Conservation (phyloP, 176 grass and related monocot species). For the Bromus sterilis region DNA sequence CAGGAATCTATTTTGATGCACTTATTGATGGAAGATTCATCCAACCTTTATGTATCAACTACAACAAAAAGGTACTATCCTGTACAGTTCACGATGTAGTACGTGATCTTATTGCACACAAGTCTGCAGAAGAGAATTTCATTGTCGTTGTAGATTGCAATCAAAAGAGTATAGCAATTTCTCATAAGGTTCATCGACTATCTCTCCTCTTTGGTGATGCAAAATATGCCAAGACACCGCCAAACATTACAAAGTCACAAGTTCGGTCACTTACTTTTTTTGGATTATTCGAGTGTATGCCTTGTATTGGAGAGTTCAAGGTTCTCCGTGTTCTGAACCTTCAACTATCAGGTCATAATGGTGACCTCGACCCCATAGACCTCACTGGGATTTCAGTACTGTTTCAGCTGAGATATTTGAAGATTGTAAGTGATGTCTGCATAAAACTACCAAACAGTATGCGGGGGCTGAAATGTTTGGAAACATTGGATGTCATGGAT, state of each 20-base stretch:
- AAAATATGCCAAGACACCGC: not conserved
- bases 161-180: not conserved
- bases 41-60: not conserved
- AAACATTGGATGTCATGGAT: not conserved
- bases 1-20: not conserved
- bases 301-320: not conserved
- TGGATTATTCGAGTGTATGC: not conserved
- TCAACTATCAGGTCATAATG: not conserved
- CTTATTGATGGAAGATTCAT: not conserved
- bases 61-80: not conserved
- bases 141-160: not conserved
- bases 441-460: not conserved
- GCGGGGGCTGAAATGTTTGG: not conserved
- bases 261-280: not conserved
- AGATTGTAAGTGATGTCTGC: not conserved
- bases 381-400: not conserved
- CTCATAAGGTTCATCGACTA: not conserved
- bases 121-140: not conserved
- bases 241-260: not conserved
- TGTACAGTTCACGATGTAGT: not conserved
- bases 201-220: not conserved
- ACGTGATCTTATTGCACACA: not conserved
- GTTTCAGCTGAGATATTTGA: not conserved
- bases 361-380: not conserved
- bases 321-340: not conserved